Base-by-base conservation (phyloP, 2,329 filamentous ascomycete genomes). In the Monosporascus sp. region DNA sequence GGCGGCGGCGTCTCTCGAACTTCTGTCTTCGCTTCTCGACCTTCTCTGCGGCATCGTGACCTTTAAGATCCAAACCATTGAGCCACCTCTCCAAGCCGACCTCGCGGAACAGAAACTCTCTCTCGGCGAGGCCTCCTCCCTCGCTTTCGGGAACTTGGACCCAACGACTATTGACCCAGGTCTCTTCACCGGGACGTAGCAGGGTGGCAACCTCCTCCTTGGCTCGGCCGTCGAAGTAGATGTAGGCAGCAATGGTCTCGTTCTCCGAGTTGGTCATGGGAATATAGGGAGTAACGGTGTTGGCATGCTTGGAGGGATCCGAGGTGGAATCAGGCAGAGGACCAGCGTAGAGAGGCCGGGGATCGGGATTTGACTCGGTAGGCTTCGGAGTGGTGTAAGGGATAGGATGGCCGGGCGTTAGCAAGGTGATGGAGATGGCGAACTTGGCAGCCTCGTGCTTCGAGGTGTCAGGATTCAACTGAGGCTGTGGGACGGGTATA, bases 111-210 rank as follows among this genome's bases (percentile, higher is more conserved):
- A 99, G 75, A 62, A 99, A 99, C 68, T 99, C 94, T 59, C 94
- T 85, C 75, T 99, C 94, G 31, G 94, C 94, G 46, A 99, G 82
- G 42, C 94, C 94, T 48, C 94, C 94, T 34, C 93, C 93, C 72
- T 97, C 93, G 24, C 87, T 84, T 27, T 92, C 86, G 3, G 93
- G 90, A 6, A 99, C 85, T 67, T 95, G 93, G 48, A 99, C 94
- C 94, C 94, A 99, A 63, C 94, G 82, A 52, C 91, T 97, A 67
- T 97, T 99, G 24, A 99, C 95, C 94, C 94, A 99, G 2, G 94
- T 99, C 73, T 99, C 94, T 68, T 97, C 94, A 24, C 94, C 93
- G 14, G 92, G 88, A 51, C 94, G 82, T 50, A 99, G 77, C 53
- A 99, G 76, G 14, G 94, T 99, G 50, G 94, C 94, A 3, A 99